phyloP scores from a whole-genome alignment of 108 stramenopile genomes.

The Pseudonitzschia pungens region DNA sequence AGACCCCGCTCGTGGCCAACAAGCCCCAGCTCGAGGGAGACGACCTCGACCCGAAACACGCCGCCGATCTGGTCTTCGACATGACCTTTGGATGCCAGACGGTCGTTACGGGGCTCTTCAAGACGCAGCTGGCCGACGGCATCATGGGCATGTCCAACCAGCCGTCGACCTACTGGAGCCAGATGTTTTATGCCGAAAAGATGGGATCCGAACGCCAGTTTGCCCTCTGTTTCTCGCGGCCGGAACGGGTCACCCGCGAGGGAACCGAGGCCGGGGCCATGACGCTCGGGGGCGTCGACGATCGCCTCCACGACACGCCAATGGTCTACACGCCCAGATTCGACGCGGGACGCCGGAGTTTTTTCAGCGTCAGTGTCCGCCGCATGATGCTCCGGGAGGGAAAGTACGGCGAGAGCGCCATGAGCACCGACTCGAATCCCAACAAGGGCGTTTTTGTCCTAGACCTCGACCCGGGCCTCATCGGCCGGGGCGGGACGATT shows the following conservation, averaged over 20 bases:
- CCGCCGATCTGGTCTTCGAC: slow-evolving; percentile 47
- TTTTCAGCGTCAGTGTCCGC: slow-evolving; percentile 72
- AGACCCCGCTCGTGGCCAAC: slow-evolving; percentile 33
- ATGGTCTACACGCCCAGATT: slow-evolving; percentile 74
- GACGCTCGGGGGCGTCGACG: slow-evolving; percentile 87
- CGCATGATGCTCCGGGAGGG: slow-evolving; percentile 64
- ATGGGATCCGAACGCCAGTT: slow-evolving; percentile 64
- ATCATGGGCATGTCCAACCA: slow-evolving; percentile 92
- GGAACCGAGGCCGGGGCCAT: slow-evolving; percentile 80
- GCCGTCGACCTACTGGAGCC: slow-evolving; percentile 56
- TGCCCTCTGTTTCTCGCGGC: slow-evolving; percentile 65
- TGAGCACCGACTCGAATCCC: slow-evolving; percentile 1
- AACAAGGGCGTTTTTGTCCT: slow-evolving; percentile 13
- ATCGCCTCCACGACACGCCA: slow-evolving; percentile 68
- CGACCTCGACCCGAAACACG: slow-evolving; percentile 31
- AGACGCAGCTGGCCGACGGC: slow-evolving; percentile 94
- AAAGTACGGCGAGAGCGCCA: slow-evolving; percentile 36
- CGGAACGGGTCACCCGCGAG: slow-evolving; percentile 38
- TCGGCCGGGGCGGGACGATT: slow-evolving; percentile 80
- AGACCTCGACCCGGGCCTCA: slow-evolving; percentile 25
- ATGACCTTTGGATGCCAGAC: slow-evolving; percentile 93
- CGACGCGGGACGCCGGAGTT: slow-evolving; percentile 49
- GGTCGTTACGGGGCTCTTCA: slow-evolving; percentile 90
- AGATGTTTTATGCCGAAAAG: slow-evolving; percentile 49
- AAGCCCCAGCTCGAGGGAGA: background rate